Conservation (phyloP, 257 asterid species). For the Phtheirospermum japonicum region DNA sequence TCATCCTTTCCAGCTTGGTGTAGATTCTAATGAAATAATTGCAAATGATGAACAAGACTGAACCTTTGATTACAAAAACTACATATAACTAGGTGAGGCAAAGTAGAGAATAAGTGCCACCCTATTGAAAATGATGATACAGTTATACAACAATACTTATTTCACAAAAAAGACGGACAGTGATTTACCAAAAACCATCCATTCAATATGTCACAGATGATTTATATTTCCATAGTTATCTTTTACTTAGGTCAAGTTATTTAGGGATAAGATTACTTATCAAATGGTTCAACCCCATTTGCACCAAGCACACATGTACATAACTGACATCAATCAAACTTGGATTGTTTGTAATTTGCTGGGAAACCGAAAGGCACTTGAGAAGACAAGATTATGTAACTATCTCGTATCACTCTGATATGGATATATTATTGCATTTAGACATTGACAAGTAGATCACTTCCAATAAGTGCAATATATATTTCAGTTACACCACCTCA, state of each 20-base stretch:
- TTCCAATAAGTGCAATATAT: neutral
- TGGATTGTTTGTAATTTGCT: neutral
- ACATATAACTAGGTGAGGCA: neutral
- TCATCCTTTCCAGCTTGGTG: constrained; percentile 5
- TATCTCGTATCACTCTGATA: neutral
- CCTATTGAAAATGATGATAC: too few relatives aligned
- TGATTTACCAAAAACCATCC: neutral
- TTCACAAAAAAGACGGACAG: neutral
- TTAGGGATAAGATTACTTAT: too few relatives aligned
- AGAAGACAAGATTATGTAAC: neutral
- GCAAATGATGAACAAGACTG: neutral
- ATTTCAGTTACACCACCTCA: neutral
- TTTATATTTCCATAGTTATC: too few relatives aligned
- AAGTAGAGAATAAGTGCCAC: neutral
- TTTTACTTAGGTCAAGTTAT: too few relatives aligned
- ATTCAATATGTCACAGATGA: too few relatives aligned
- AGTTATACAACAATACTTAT: too few relatives aligned
- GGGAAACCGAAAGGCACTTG: neutral
- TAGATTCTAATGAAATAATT: constrained; percentile 11
- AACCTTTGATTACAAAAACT: neutral
- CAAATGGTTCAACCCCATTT: too few relatives aligned
- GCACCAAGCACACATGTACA: neutral
- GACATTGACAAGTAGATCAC: neutral
- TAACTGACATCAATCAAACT: neutral
- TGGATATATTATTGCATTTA: neutral